A percentile compares a stretch with the other conserved stretches of the same genome.
phyloP scores from a whole-genome alignment of 176 grass and related monocot species.

The Alopecurus myosuroides region DNA sequence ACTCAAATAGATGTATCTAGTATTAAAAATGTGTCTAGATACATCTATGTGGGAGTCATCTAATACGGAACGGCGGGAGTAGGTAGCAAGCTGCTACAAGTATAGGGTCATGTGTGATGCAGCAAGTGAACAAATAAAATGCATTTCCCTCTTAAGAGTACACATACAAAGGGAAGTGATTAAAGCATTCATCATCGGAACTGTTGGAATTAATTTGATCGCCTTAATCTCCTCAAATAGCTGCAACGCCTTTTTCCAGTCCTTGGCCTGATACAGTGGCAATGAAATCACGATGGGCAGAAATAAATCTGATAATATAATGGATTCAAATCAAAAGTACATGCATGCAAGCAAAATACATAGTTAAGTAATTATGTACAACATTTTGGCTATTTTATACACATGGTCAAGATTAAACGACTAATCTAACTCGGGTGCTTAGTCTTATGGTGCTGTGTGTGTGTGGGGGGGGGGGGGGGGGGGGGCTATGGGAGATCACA shows the following conservation, averaged over 20 bases:
- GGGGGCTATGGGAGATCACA: neutral
- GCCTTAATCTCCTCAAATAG: constrained; percentile 84
- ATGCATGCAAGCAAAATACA: neutral
- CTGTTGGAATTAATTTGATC: constrained; percentile 66
- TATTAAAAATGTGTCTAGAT: too few species aligned
- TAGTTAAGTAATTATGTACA: neutral
- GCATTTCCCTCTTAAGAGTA: constrained; percentile 6
- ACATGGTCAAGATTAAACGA: neutral
- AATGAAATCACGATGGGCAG: constrained; percentile 8
- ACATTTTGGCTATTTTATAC: constrained; percentile 19
- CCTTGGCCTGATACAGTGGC: constrained; percentile 62
- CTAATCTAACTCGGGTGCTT: neutral
- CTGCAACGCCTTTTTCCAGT: constrained; percentile 82
- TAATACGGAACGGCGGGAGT: too few species aligned
- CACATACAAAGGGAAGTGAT: constrained; percentile 82
- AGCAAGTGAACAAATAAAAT: neutral
- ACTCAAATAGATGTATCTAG: too few species aligned
- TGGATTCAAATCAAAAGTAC: neutral
- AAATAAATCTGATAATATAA: constrained; percentile 10
- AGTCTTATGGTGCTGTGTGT: neutral
- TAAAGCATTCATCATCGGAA: constrained; percentile 94
- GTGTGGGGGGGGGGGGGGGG: too few species aligned
- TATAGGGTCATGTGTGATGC: constrained; percentile 12
- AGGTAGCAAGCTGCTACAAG: neutral
- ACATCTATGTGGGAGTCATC: too few species aligned